These are phyloP conservation scores for Panellus pusillus DNA, from an alignment of 768 basidiomycete genomes.

Conservation along the genomic window DNA sequence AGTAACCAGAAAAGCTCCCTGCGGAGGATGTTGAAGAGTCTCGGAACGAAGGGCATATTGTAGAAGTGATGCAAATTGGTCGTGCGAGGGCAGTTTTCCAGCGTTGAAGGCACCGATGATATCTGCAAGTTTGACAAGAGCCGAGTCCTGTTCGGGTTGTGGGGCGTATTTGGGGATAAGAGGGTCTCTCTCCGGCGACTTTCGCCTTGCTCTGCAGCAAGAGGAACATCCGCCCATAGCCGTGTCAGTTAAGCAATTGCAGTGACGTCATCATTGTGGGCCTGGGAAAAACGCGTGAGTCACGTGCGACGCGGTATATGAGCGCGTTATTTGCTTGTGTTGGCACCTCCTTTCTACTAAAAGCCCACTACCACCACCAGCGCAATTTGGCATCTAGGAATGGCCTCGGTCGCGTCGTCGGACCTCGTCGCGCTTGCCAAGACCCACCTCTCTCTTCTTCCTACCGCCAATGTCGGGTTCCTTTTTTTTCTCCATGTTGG, in stretches of 20 bases:
- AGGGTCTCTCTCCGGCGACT: slow-evolving; percentile 21
- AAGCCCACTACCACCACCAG: background rate
- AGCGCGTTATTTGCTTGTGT: too few species aligned
- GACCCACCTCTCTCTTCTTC: slow-evolving; percentile 5
- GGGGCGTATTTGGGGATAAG: slow-evolving; percentile 18
- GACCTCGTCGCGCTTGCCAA: slow-evolving; percentile 4
- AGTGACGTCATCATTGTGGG: slow-evolving; percentile 11
- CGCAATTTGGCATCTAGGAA: background rate
- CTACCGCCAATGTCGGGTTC: background rate
- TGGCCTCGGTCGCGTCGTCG: slow-evolving; percentile 1
- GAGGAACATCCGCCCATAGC: slow-evolving; percentile 17
- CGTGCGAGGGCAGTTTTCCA: slow-evolving; percentile 42
- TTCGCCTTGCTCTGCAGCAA: slow-evolving; percentile 14
- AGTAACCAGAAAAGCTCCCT: slow-evolving; percentile 29
- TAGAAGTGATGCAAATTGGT: slow-evolving; percentile 32
- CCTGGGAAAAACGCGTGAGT: too few species aligned
- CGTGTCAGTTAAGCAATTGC: background rate
- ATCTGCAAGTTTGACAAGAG: slow-evolving; percentile 34
- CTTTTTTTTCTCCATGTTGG: background rate
- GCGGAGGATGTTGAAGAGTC: slow-evolving; percentile 22
- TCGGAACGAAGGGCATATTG: slow-evolving; percentile 29
- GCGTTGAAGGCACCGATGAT: slow-evolving; percentile 35
- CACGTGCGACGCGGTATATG: too few species aligned
- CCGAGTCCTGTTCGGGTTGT: slow-evolving; percentile 6
- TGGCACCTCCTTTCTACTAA: too few species aligned